These are phyloP conservation scores for Ceratocystiopsis brevicomis DNA, from an alignment of 2,329 filamentous ascomycete genomes.

Conservation along the genomic window DNA sequence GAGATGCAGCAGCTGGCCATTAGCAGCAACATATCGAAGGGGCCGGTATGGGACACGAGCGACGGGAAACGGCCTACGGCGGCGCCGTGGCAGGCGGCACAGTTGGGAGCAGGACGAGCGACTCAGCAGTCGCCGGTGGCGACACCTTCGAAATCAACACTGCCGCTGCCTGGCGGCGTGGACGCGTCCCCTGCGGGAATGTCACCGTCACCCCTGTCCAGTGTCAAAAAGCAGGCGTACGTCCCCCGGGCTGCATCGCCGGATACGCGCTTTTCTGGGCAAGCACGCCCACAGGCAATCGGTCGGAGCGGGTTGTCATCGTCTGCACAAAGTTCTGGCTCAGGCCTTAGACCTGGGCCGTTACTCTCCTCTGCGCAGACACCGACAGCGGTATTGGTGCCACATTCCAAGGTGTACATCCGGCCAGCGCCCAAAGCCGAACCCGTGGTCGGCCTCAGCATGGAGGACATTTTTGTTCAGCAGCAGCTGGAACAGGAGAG, in stretches of 20 bases:
- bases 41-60: slow-evolving; percentile 13
- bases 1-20: slow-evolving; percentile 23
- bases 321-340: no score
- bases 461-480: slow-evolving; percentile 76
- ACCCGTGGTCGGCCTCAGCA: slow-evolving; percentile 41
- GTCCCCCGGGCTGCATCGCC: slow-evolving; percentile 35
- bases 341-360: no score
- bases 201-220: slow-evolving; percentile 10
- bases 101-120: slow-evolving; percentile 13
- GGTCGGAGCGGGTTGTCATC: slow-evolving; percentile 1
- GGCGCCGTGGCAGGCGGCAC: background rate
- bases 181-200: background rate
- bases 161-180: background rate
- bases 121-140: slow-evolving; percentile 14
- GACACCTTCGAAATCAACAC: background rate
- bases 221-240: slow-evolving; percentile 21
- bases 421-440: slow-evolving; percentile 40
- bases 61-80: background rate
- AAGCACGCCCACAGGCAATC: slow-evolving; percentile 14
- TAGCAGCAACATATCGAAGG: slow-evolving; percentile 35
- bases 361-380: no score
- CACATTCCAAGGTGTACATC: slow-evolving; percentile 43
- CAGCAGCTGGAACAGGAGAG: slow-evolving; percentile 70
- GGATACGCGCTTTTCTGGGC: slow-evolving; percentile 43
- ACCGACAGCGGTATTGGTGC: slow-evolving; percentile 18